Evolutionary conservation across 169 alveolate genomes (phyloP).

Genomic region (Eimeria nieschulzi): DNA sequence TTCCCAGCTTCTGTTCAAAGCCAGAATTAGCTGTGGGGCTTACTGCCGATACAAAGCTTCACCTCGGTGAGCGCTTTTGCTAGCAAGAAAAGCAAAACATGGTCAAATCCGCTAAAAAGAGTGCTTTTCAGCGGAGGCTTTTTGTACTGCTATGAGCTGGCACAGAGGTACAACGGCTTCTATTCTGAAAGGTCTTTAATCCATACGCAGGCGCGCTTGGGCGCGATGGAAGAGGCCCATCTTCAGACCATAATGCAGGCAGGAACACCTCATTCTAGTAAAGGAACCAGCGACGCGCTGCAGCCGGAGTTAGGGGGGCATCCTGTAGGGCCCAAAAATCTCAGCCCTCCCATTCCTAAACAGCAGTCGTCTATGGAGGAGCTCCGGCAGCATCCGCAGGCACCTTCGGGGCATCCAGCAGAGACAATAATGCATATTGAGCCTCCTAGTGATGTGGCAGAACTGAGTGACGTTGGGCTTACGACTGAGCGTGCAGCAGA

Average conservation of each 20-base stretch:
- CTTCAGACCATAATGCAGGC: conserved; percentile 33
- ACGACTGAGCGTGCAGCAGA: conserved; percentile 86
- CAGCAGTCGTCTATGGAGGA: conserved; percentile 29
- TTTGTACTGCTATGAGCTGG: no score
- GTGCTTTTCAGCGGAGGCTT: no score
- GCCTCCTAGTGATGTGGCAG: background rate
- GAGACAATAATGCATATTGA: conserved; percentile 8
- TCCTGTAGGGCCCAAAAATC: conserved; percentile 43
- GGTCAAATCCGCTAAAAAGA: no score
- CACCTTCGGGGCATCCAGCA: background rate
- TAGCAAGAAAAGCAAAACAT: no score
- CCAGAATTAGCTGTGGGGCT: no score
- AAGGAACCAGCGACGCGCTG: background rate
- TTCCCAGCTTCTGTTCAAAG: no score
- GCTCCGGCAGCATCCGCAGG: conserved; percentile 44
- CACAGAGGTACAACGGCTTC: no score
- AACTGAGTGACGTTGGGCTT: conserved; percentile 85
- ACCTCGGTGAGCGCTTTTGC: no score
- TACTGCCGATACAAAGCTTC: no score
- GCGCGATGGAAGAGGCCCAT: conserved; percentile 33
- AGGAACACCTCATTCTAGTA: no score
- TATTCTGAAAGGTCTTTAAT: no score
- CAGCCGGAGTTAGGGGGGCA: conserved; percentile 7
- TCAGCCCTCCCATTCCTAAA: conserved; percentile 5
- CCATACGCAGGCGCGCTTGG: no score